Evolutionary conservation across 352 stramenopile genomes (phyloP).

Genomic region (Globisporangium canariense): DNA sequence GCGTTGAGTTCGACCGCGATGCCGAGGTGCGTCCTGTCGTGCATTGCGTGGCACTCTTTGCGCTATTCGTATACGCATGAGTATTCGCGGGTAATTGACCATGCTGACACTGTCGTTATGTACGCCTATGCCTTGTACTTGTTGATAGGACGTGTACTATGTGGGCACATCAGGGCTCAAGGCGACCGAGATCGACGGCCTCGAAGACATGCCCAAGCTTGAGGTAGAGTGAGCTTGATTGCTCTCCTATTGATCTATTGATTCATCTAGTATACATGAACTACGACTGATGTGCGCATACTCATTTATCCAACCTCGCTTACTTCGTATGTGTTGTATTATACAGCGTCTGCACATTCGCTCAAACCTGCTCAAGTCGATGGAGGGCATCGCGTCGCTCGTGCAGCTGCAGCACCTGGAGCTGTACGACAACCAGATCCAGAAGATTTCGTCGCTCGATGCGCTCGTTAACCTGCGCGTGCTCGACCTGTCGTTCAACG

Average conservation of each 20-base stretch:
- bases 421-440: constrained; percentile 98
- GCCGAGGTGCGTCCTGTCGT: constrained; percentile 30
- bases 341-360: constrained; percentile 61
- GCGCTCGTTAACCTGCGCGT: constrained; percentile 68
- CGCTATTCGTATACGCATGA: neutral
- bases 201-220: constrained; percentile 50
- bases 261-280: neutral
- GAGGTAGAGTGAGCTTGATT: constrained; percentile 19
- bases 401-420: constrained; percentile 90
- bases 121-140: neutral
- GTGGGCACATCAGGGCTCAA: constrained; percentile 81
- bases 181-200: constrained; percentile 55
- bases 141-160: constrained; percentile 69
- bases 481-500: constrained; percentile 96
- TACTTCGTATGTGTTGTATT: neutral
- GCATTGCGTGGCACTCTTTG: neutral
- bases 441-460: constrained; percentile 70
- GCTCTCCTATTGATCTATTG: no score
- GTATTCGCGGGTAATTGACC: neutral
- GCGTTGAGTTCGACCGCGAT: constrained; percentile 53
- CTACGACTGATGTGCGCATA: neutral
- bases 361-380: constrained; percentile 79
- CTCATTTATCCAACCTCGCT: neutral
- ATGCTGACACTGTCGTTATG: neutral
- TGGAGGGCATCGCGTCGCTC: constrained; percentile 65